Conservation (phyloP, 1,139 yeast genomes). For the Waltiozyma sp. region DNA sequence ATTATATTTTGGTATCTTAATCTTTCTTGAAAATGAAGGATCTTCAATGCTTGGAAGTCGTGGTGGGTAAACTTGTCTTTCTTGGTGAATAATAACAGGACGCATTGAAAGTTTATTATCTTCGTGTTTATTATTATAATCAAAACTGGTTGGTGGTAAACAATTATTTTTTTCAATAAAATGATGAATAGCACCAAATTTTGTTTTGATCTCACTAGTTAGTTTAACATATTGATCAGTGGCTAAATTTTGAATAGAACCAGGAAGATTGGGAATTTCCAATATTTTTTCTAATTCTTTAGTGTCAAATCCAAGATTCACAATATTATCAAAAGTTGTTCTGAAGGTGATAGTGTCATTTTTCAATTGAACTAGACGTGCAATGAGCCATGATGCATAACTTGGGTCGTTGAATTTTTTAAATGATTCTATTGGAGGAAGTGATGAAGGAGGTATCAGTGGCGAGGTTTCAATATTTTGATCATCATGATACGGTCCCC, state of each 20-base stretch:
- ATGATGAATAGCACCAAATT: not conserved
- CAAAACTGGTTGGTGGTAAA: not conserved
- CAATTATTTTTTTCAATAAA: not conserved
- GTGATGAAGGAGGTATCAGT: not conserved
- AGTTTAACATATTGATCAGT: not conserved
- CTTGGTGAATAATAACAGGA: not conserved
- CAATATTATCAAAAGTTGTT: not conserved
- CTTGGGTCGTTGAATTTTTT: not conserved
- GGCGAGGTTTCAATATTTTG: too few species aligned
- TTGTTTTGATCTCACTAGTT: not conserved
- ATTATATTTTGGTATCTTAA: slow-evolving; percentile 65
- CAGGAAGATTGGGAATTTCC: not conserved
- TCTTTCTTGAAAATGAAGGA: not conserved
- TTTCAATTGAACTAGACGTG: not conserved
- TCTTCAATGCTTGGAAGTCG: not conserved
- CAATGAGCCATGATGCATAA: not conserved
- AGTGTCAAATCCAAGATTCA: not conserved
- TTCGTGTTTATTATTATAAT: not conserved
- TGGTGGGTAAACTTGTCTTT: not conserved
- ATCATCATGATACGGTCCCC: too few species aligned
- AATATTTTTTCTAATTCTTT: not conserved
- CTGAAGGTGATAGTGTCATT: not conserved
- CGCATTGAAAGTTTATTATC: slow-evolving; percentile 52
- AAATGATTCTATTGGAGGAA: not conserved
- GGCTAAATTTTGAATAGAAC: not conserved